Evolutionary conservation across 257 asterid species (phyloP).

Genomic region (Nicotiana tabacum): DNA sequence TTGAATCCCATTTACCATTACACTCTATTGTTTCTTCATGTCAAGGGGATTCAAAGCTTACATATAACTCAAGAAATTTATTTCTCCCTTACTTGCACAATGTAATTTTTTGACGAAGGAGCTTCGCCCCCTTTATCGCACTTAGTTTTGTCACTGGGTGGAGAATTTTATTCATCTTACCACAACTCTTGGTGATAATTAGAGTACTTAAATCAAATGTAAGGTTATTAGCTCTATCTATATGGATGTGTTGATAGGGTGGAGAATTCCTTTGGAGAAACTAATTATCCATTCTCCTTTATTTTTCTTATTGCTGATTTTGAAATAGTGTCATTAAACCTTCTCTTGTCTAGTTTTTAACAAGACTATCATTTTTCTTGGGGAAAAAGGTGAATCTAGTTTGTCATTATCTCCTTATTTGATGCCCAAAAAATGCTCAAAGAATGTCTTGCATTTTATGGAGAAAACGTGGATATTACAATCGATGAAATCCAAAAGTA

Average conservation of each 20-base stretch:
- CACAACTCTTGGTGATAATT: too few relatives aligned
- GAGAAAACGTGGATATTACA: background rate
- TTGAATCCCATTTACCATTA: too few relatives aligned
- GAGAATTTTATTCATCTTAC: too few relatives aligned
- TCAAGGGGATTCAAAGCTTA: too few relatives aligned
- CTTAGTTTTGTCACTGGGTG: too few relatives aligned
- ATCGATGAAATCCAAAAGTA: background rate
- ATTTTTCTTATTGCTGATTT: background rate
- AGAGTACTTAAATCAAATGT: too few relatives aligned
- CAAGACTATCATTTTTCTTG: background rate
- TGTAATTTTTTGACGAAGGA: too few relatives aligned
- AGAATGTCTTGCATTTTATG: background rate
- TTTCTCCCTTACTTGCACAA: too few relatives aligned
- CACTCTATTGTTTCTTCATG: too few relatives aligned
- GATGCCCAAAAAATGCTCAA: background rate
- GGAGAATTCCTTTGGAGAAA: background rate
- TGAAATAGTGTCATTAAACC: background rate
- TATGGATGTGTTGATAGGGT: background rate
- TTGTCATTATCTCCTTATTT: background rate
- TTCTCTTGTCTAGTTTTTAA: background rate
- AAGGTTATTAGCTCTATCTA: background rate
- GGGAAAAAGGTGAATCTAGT: background rate
- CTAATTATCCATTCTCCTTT: too few relatives aligned
- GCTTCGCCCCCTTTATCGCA: too few relatives aligned
- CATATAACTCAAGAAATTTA: too few relatives aligned